Evolutionary conservation across 805 yeast species (phyloP).

Genomic region (Suhomyces faveliae): DNA sequence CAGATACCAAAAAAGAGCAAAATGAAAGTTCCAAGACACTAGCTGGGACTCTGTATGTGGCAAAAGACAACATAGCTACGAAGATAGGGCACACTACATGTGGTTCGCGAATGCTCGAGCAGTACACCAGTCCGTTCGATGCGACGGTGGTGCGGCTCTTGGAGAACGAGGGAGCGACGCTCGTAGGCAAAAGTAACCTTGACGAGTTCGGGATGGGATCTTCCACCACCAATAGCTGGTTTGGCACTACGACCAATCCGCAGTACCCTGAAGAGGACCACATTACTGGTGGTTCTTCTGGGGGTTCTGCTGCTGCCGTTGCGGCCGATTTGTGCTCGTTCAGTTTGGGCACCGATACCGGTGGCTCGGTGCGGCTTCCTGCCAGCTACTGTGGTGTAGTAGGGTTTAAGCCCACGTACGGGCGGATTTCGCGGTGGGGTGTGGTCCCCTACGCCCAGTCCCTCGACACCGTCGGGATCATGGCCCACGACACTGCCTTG

Average conservation of each 20-base stretch:
- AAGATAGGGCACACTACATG: conserved; percentile 70
- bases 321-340: conserved; percentile 68
- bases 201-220: conserved; percentile 99
- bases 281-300: conserved; percentile 87
- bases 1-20: too few species aligned
- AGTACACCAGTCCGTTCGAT: conserved; percentile 73
- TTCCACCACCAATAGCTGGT: conserved; percentile 52
- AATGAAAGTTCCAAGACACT: too few species aligned
- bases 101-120: conserved; percentile 60
- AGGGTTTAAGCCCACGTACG: conserved; percentile 94
- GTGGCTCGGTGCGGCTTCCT: conserved; percentile 93
- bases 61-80: conserved; percentile 81
- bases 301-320: conserved; percentile 94
- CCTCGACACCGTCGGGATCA: conserved; percentile 88
- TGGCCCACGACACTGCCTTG: conserved; percentile 49
- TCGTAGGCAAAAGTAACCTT: conserved; percentile 83
- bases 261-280: conserved; percentile 21
- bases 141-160: conserved; percentile 68
- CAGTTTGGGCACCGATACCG: conserved; percentile 93
- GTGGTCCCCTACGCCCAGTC: conserved; percentile 91
- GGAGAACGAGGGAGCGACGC: conserved; percentile 47
- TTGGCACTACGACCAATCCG: conserved; percentile 61
- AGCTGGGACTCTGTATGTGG: conserved; percentile 10
- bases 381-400: conserved; percentile 80
- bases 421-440: conserved; percentile 89